Evolutionary conservation across 2,329 filamentous ascomycete genomes (phyloP).

Genomic region (Ilyonectria mors-panacis): DNA sequence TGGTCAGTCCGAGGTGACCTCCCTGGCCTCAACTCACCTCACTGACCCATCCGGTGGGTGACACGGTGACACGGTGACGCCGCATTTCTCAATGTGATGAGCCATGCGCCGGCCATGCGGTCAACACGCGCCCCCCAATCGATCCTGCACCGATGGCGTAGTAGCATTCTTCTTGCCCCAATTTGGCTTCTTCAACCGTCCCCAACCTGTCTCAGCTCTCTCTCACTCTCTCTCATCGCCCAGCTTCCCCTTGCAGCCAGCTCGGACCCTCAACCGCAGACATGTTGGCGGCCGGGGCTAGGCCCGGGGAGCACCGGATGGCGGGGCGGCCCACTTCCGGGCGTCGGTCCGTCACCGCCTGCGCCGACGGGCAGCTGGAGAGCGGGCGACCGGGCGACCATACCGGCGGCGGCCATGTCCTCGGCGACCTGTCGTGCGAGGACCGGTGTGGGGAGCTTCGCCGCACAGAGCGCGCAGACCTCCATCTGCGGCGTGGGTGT

Average conservation of each 20-base stretch:
- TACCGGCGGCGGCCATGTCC: conserved; percentile 19
- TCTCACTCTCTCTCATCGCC: background rate
- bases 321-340: conserved; percentile 19
- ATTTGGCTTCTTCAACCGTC: background rate
- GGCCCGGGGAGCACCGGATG: background rate
- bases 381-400: conserved; percentile 28
- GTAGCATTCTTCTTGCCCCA: background rate
- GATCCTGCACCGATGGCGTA: background rate
- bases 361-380: conserved; percentile 38
- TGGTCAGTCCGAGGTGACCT: too few species aligned
- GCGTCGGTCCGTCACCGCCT: conserved; percentile 20
- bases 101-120: background rate
- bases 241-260: background rate
- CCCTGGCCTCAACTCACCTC: too few species aligned
- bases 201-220: background rate
- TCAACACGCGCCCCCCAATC: background rate
- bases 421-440: conserved; percentile 42
- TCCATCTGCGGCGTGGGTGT: conserved; percentile 48
- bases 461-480: conserved; percentile 44
- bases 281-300: conserved; percentile 4
- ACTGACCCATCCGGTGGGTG: too few species aligned
- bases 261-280: background rate
- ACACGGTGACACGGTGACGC: background rate
- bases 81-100: conserved; percentile 17
- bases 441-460: conserved; percentile 46